Base-by-base conservation (phyloP, 257 asterid genomes). In the Fraxinus anomala region DNA sequence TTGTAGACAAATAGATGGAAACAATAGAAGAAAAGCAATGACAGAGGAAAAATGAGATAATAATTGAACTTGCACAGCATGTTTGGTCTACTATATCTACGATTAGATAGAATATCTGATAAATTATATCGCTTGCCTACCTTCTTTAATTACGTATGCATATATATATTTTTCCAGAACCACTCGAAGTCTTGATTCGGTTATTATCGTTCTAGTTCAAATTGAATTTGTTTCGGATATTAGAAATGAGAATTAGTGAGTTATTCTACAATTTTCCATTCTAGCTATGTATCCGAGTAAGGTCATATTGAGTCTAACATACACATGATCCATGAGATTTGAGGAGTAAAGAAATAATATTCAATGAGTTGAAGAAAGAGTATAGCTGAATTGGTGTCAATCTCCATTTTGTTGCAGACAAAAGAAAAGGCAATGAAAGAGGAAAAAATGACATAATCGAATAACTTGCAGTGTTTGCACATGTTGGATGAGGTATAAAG, bases 321-420 rank as follows among this genome's bases (percentile, higher is more conserved):
- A 16, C 49, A 13, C 19, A 3, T 13, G 54, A 44, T 14, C 54
- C 54, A 47, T 47, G 56, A 47, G 56, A 47, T 16, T 14, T 14
- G n/a, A 47, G 6, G 7, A 47, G 56, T 4, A 47, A 47, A 47
- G 56, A 47, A 47, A 54, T n/a, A 54, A 21, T n/a, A 19, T 6
- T n/a, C 24, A n/a, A 6, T 56, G 26, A n/a, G 26, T 1, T n/a
- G 65, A 54, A 19, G 23, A 54, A 54, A 3, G n/a, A 54, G 1
- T 37, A 19, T 19, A 21, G 31, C 5, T 63, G 69, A 56, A 56
- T 63, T 63, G 26, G 26, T 63, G 69, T 26, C 69, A 63, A 63
- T 63, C 69, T 63, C 69, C 69, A 63, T 63, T 63, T 24, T 63
- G 34, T 23, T 63, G 19, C 33, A 63, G 69, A 63, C n/a, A 63